A percentile compares a stretch with the other conserved stretches of the same genome.
phyloP scores from a whole-genome alignment of 805 yeast species.

The Kazachstania kunashirensis region DNA sequence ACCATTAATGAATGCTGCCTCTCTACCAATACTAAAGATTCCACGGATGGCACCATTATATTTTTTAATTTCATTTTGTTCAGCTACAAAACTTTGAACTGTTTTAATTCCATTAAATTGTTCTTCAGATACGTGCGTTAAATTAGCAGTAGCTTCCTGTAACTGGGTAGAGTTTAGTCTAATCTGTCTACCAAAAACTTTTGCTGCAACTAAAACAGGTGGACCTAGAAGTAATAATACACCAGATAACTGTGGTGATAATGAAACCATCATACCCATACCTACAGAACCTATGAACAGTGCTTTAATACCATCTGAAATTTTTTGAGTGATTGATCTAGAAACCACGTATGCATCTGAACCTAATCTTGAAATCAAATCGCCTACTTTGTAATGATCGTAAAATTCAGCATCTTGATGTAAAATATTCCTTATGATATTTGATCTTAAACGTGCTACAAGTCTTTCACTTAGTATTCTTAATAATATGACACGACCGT shows the following conservation, averaged over 20 bases:
- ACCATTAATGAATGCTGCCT: constrained; percentile 74
- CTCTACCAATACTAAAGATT: constrained; percentile 57
- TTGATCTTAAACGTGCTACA: constrained; percentile 73
- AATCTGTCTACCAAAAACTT: constrained; percentile 74
- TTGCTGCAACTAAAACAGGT: constrained; percentile 65
- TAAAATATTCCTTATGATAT: constrained; percentile 66
- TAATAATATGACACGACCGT: constrained; percentile 49
- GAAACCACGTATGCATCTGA: constrained; percentile 87
- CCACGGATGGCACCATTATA: constrained; percentile 65
- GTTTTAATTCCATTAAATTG: constrained; percentile 81
- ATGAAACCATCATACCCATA: constrained; percentile 79
- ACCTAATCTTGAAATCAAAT: constrained; percentile 78
- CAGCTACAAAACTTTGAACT: constrained; percentile 88
- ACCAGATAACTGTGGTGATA: constrained; percentile 71
- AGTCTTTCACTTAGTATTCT: constrained; percentile 71
- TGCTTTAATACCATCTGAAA: constrained; percentile 85
- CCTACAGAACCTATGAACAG: constrained; percentile 77
- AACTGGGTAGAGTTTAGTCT: constrained; percentile 64
- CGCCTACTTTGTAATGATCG: constrained; percentile 92
- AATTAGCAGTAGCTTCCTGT: constrained; percentile 76
- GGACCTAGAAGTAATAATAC: constrained; percentile 75
- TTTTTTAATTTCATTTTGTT: constrained; percentile 63
- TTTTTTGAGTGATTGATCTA: constrained; percentile 78
- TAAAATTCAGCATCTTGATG: constrained; percentile 88
- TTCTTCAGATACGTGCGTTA: constrained; percentile 89